Evolutionary conservation across 2,329 filamentous ascomycete genomes (phyloP), one percentile per base, ranked within the genome.

Genomic region (Helminthosporium solani): DNA sequence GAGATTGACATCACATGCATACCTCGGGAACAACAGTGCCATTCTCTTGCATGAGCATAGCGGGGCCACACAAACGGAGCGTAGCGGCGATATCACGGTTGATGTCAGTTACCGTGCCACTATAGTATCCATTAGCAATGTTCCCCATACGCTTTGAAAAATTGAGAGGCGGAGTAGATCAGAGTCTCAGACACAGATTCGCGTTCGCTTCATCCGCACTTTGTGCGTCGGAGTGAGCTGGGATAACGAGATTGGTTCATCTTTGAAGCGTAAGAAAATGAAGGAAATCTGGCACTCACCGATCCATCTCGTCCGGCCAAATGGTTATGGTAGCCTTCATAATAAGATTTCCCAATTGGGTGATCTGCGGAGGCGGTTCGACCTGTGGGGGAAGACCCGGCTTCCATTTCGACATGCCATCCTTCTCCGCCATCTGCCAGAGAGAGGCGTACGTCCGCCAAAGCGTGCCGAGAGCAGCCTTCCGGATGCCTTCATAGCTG

Each of bases 181-280:
- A 74, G 72, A 73, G 64, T 68, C 67, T 79, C 75, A 79, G 76
- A 73, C 77, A 77, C 72, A 77, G 74, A 78, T 75, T 80, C 86
- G 90, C 78, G 75, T 95, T 94, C 85, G 85, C 89, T 90, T 87
- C 90, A 95, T 84, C 76, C 84, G 84, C 87, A 83, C 70, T 57
- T 76, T 81, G 76, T 81, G 88, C 85, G 86, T 97, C 87, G 88
- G 89, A 96, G 91, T 96, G 92, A 96, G 91, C 91, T 96, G 91
- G 90, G 92, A 92, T 82, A 91, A 91, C 89, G 88, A 84, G 83
- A 77, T 73, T 78, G 82, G 78, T 75, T 96, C 90, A 96, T 96
- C 90, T 62, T 70, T 67, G 64, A 60, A 52, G 46, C 52, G 48
- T 18, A 4, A 15, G 31, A n/a, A 11, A 38, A 25, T 42, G 36